Evolutionary conservation across 306 rosid species (phyloP).

Genomic region (Spatholobus suberectus): DNA sequence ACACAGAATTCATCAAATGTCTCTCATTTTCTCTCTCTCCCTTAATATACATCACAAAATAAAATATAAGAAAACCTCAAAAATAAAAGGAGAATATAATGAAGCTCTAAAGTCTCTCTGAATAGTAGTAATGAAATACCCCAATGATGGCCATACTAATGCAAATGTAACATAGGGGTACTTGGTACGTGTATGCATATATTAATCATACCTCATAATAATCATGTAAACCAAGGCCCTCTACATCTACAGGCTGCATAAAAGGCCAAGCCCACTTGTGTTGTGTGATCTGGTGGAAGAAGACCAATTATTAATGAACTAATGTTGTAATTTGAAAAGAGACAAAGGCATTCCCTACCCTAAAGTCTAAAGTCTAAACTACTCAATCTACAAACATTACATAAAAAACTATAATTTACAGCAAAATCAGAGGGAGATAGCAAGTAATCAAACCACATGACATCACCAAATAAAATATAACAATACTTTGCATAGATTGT

Average conservation of each 20-base stretch:
- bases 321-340: neutral
- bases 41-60: neutral
- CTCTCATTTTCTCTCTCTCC: neutral
- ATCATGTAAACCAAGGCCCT: conserved; percentile 88
- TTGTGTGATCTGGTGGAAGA: conserved; percentile 73
- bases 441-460: conserved; percentile 29
- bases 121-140: conserved; percentile 13
- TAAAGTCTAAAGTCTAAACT: neutral
- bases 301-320: conserved; percentile 37
- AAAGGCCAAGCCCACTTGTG: conserved; percentile 95
- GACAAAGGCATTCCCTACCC: conserved; percentile 5
- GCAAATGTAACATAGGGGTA: neutral
- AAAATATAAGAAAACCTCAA: conserved; percentile 2
- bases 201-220: conserved; percentile 73
- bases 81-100: neutral
- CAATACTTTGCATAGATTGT: conserved; percentile 19
- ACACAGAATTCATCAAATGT: neutral
- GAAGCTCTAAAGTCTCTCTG: conserved; percentile 5
- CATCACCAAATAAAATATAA: conserved; percentile 20
- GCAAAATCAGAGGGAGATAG: conserved; percentile 16
- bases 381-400: neutral
- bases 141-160: conserved; percentile 7
- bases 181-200: conserved; percentile 7
- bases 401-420: neutral
- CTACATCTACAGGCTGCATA: conserved; percentile 96